Conservation (phyloP, 2,329 filamentous ascomycete genomes). For the Diaporthe australafricana region DNA sequence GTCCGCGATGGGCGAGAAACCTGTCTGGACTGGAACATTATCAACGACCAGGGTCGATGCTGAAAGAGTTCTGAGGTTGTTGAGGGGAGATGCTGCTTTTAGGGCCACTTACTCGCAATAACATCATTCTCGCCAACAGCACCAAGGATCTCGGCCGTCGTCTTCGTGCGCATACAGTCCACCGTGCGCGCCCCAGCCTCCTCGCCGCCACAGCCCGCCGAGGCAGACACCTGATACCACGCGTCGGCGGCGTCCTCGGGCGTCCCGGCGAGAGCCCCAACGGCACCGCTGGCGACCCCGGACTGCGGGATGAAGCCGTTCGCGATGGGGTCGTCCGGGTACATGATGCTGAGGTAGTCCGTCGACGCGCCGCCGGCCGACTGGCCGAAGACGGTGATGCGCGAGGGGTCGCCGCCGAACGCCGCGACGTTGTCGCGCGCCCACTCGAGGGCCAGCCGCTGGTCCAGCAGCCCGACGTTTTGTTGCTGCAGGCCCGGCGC, state of each 20-base stretch:
- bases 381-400: slow-evolving; percentile 36
- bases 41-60: not conserved
- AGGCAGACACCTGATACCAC: slow-evolving; percentile 20
- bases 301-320: slow-evolving; percentile 24
- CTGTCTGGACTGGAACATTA: not conserved
- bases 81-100: not conserved
- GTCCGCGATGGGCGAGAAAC: not conserved
- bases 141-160: slow-evolving; percentile 6
- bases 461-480: slow-evolving; percentile 41
- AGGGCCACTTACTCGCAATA: not conserved
- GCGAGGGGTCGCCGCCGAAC: slow-evolving; percentile 40
- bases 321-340: slow-evolving; percentile 24
- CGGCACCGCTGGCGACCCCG: not conserved
- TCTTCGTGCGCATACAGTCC: slow-evolving; percentile 28
- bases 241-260: not conserved
- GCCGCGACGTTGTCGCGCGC: slow-evolving; percentile 38
- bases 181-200: slow-evolving; percentile 9
- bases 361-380: slow-evolving; percentile 25
- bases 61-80: not conserved
- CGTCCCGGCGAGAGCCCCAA: not conserved
- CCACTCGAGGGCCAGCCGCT: slow-evolving; percentile 40
- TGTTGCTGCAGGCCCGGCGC: slow-evolving; percentile 26
- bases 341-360: slow-evolving; percentile 14
- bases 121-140: slow-evolving; percentile 7
- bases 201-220: slow-evolving; percentile 24